Base-by-base conservation (phyloP, 371 early-diverging fungal species). In the Haplosporangium sp. region DNA sequence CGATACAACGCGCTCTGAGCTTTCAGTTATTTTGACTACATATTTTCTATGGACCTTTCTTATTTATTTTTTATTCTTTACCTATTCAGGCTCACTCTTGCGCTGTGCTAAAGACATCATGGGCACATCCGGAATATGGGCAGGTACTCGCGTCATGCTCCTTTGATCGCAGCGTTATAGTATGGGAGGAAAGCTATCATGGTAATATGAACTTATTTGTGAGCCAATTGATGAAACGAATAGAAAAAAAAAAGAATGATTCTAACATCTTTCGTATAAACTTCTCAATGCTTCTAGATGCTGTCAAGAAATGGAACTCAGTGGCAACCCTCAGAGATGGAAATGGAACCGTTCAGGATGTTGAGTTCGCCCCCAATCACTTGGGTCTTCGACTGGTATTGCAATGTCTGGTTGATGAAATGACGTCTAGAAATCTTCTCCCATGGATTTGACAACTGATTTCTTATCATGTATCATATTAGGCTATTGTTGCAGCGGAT, bases 101-200 rank as follows among this genome's bases (percentile, higher is more conserved):
- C 35, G 93, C 95, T 2, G 90, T 97, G 17, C 78, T 96, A 15
- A 93, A 92, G 76, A 93, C 95, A 5, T 83, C 90, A 60, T 98
- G 96, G 96, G 94, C 96, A 9, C 94, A 96, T 85, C 97, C 98
- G 8, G 97, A 97, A 77, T 97, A 92, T 74, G 97, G 97, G 1
- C 94, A 94, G 74, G 89, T 97, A 5, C 87, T 98, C 67, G 97
- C 97, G 1, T 92, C 95, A 10, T 96, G 96, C 71, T 96, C 97
- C 20, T 92, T 96, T 74, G 98, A 98, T 83, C 86, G 96, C 37
- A 92, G 92, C 27, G 94, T 97, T 4, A 89, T 92, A 69, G 93
- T 98, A 27, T 97, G 96, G 95, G 96, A 96, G 74, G 97, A 97
- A 81, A 90, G 92, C 61, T 91, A 93, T 44, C 83, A 88, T 58